Percentiles rank a stretch among this genome's conserved stretches.
Evolutionary conservation across 768 basidiomycete genomes (phyloP).

Genomic region (Collybia mongolica): DNA sequence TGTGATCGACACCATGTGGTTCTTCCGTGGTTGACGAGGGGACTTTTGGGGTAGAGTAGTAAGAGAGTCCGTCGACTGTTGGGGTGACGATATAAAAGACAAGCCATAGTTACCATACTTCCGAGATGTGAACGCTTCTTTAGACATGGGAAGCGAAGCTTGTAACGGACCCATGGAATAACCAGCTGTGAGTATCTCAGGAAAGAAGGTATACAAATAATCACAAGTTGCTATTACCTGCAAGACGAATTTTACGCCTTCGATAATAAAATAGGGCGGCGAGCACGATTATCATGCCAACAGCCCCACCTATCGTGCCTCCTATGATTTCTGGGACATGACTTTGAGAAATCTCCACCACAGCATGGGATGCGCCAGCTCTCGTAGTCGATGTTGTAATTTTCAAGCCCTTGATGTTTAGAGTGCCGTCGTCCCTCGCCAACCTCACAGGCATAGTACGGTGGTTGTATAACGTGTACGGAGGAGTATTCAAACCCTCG

Average conservation of each 20-base stretch:
- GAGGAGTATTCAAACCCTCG: no score
- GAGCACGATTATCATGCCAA: background rate
- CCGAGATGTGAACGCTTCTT: slow-evolving; percentile 29
- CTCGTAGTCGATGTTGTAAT: no score
- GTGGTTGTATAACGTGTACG: no score
- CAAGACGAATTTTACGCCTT: background rate
- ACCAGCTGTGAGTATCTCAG: no score
- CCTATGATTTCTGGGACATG: slow-evolving; percentile 4
- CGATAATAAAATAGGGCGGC: slow-evolving; percentile 3
- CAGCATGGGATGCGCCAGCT: background rate
- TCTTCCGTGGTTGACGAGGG: background rate
- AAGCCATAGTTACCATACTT: slow-evolving; percentile 27
- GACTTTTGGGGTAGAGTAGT: slow-evolving; percentile 9
- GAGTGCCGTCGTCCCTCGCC: no score
- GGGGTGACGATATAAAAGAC: slow-evolving; percentile 19
- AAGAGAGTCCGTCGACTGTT: slow-evolving; percentile 13
- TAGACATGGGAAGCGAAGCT: slow-evolving; percentile 22
- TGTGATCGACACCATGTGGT: no score
- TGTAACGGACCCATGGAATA: slow-evolving; percentile 23
- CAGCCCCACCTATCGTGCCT: slow-evolving; percentile 9
- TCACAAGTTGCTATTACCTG: no score
- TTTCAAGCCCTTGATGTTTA: background rate
- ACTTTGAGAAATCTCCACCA: background rate
- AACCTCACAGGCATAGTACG: no score
- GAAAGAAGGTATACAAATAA: no score